Evolutionary conservation across 768 basidiomycete genomes (phyloP).

Genomic region (Russula earlei): DNA sequence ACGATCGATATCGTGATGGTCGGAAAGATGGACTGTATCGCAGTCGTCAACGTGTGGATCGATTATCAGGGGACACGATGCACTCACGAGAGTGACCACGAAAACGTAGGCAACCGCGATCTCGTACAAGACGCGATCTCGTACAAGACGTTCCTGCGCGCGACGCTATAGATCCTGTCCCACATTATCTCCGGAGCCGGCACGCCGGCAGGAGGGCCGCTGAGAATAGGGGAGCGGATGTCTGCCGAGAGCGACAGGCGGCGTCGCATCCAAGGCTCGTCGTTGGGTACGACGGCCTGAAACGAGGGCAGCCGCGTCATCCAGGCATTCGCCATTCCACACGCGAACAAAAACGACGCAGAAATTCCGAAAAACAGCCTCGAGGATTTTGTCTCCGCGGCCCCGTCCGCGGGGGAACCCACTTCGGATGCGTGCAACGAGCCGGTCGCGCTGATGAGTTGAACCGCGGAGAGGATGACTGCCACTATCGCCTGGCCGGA

Average conservation of each 20-base stretch:
- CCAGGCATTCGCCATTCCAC: conserved; percentile 46
- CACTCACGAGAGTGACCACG: conserved; percentile 66
- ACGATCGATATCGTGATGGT: conserved; percentile 72
- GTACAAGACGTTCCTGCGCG: conserved; percentile 57
- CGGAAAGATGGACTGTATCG: conserved; percentile 70
- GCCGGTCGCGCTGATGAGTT: conserved; percentile 53
- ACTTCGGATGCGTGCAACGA: conserved; percentile 35
- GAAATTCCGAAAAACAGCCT: conserved; percentile 67
- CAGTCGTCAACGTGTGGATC: not conserved
- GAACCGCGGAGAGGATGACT: conserved; percentile 69
- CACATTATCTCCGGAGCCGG: conserved; percentile 27
- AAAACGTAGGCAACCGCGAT: conserved; percentile 70
- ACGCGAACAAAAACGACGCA: conserved; percentile 50
- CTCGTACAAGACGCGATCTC: too few relatives aligned
- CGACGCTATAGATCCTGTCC: conserved; percentile 40
- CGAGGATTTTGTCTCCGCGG: conserved; percentile 59
- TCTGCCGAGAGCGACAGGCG: conserved; percentile 28
- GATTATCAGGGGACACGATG: not conserved
- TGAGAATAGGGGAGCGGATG: conserved; percentile 31
- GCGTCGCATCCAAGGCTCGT: conserved; percentile 25
- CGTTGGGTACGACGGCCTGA: conserved; percentile 38
- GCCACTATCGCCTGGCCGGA: conserved; percentile 82
- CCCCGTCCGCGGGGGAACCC: conserved; percentile 28
- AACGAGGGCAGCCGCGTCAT: conserved; percentile 53
- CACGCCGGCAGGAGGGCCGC: conserved; percentile 21